Evolutionary conservation across 2,329 filamentous ascomycete species (phyloP), one percentile per base, ranked within the genome.

Genomic region (Knufia fluminis): DNA sequence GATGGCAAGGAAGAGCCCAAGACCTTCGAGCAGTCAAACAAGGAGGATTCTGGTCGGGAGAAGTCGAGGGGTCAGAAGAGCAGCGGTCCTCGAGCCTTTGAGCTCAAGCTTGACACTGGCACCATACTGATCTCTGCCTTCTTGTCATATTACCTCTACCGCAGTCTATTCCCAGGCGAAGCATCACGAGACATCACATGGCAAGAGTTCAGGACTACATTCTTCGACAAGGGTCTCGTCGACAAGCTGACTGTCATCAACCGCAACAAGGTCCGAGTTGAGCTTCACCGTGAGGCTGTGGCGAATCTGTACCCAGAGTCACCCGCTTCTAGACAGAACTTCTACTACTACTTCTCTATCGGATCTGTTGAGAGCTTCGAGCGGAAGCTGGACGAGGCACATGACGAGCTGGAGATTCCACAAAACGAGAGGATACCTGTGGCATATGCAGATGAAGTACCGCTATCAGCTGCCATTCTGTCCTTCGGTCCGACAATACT

Each of bases 321-420:
- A 20, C 77, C 78, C 6, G 83, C 83, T 16, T 73, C 74, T 22
- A 79, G 82, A 58, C 75, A 78, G 17, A 80, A 80, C 60, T 87
- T 89, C 71, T 77, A 80, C 69, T 96, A 95, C 70, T 90, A 88
- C 70, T 97, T 98, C 75, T 87, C 85, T 51, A 96, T 98, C 61
- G 92, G 92, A 45, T 96, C 90, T 0, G 80, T 94, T 23, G 91
- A 98, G 56, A 83, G 85, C 7, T 98, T 98, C 58, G 92, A 98
- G 72, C 78, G 82, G 63, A 83, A 84, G 63, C 72, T 98, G 48
- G 91, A 97, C 54, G 80, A 87, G 55, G 90, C 91, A 28, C 92
- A 98, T 66, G 73, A 83, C 48, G 86, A 96, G 63, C 78, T 98
- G 28, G 82, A 80, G 35, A 95, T 98, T 50, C 90, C 92, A 0